Evolutionary conservation across 1,284 basidiomycete genomes (phyloP).

Genomic region (Neolentinus lepideus): DNA sequence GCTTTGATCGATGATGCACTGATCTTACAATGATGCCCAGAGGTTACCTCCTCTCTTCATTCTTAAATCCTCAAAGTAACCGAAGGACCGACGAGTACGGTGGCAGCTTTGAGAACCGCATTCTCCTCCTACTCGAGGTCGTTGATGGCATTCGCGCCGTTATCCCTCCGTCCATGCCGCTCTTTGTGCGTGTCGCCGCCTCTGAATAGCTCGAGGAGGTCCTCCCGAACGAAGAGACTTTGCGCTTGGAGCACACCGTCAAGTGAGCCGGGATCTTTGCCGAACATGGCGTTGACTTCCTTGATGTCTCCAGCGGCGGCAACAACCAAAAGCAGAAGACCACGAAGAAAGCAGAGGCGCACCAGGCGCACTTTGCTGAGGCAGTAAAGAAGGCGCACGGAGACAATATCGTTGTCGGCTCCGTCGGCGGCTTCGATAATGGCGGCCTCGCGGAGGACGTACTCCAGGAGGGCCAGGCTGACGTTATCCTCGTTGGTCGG

Average conservation of each 20-base stretch:
- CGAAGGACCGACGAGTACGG: conserved; percentile 47
- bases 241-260: conserved; percentile 50
- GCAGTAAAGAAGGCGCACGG: conserved; percentile 38
- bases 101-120: conserved; percentile 45
- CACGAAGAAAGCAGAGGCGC: conserved; percentile 12
- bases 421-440: conserved; percentile 58
- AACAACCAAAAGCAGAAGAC: conserved; percentile 33
- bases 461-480: conserved; percentile 37
- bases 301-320: conserved; percentile 51
- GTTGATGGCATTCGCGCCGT: conserved; percentile 29
- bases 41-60: conserved; percentile 29
- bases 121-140: conserved; percentile 41
- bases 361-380: conserved; percentile 32
- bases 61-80: conserved; percentile 44
- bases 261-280: conserved; percentile 39
- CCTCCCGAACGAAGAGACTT: conserved; percentile 34
- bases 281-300: conserved; percentile 48
- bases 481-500: conserved; percentile 43
- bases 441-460: conserved; percentile 57
- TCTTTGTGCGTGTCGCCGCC: conserved; percentile 46
- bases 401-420: conserved; percentile 36
- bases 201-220: conserved; percentile 49
- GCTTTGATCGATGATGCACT: neutral
- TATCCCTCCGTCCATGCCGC: conserved; percentile 33
- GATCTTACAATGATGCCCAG: neutral